Evolutionary conservation across 2,329 filamentous ascomycete species (phyloP), one percentile per base, ranked within the genome.

Genomic region (Fusarium longipes): DNA sequence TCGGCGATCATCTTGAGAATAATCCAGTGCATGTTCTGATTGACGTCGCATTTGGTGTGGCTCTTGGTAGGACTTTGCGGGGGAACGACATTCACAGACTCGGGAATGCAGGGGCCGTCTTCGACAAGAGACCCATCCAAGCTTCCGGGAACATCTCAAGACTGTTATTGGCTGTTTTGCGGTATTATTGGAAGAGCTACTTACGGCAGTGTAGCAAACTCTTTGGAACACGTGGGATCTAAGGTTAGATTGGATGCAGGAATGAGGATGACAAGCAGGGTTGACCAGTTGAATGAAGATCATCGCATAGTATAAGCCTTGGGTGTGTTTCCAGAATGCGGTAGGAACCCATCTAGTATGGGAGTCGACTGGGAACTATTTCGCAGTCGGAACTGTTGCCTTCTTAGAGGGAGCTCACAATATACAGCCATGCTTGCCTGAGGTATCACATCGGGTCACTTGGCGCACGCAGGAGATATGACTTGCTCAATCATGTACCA

Each of bases 41-140:
- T 22, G 39, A 36, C 3, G 1, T 11, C 6, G 6, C 4, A 52
- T 8, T 22, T 32, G 15, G 8, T 14, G 20, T 8, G n/a, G 11
- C 24, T 4, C 24, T n/a, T 24, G 30, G 20, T 8, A n/a, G 20
- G 22, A 20, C 30, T 43, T 17, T 38, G 48, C 12, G 42, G 57
- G 57, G 57, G 20, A 38, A n/a, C 57, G 17, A 56, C 17, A 33
- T 36, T 44, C 29, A 22, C 39, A 7, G 17, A 17, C 15, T 11
- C 12, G 8, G 29, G 22, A 32, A 62, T 36, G 57, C 57, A 63
- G 57, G 59, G 57, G 58, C 56, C 43, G 22, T 18, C 22, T 25
- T 8, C 9, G 25, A n/a, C 17, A 17, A 5, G 11, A 51, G 20
- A 20, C 56, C 57, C 27, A 39, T 42, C 35, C 33, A 54, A 18